phyloP scores from a whole-genome alignment of 805 yeast species.

The Clavispora asparagi region DNA sequence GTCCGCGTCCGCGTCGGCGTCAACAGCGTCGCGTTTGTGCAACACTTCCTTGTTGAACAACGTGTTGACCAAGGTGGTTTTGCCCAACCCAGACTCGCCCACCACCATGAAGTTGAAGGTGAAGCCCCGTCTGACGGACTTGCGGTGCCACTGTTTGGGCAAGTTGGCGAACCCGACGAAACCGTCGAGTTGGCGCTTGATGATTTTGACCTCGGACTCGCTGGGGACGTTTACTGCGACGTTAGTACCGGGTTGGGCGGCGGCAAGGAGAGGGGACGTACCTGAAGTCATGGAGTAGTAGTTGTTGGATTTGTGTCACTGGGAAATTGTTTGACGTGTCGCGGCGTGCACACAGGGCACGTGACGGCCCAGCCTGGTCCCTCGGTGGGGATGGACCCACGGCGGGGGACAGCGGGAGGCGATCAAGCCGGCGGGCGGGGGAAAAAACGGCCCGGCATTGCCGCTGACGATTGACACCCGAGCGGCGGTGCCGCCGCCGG shows the following conservation, averaged over 20 bases:
- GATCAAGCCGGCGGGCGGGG: too few species aligned
- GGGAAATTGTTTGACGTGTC: conserved; percentile 4
- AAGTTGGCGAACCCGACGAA: conserved; percentile 96
- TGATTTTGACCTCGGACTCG: conserved; percentile 46
- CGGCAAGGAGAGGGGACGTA: background rate
- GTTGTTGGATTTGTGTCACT: conserved; percentile 2
- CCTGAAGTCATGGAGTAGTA: conserved; percentile 3
- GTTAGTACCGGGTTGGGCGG: background rate
- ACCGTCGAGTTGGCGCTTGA: conserved; percentile 80
- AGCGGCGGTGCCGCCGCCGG: too few species aligned
- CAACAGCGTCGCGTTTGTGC: conserved; percentile 5
- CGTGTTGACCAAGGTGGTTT: conserved; percentile 86
- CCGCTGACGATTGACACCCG: too few species aligned
- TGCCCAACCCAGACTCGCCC: conserved; percentile 90
- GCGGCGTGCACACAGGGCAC: background rate
- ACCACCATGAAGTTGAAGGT: conserved; percentile 83
- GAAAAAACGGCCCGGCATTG: too few species aligned
- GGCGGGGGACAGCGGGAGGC: too few species aligned
- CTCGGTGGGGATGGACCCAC: too few species aligned
- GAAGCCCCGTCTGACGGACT: conserved; percentile 66
- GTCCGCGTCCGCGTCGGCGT: conserved; percentile 14
- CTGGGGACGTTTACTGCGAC: background rate
- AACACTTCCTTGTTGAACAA: conserved; percentile 53
- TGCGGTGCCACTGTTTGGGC: conserved; percentile 98
- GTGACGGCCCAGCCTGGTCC: too few species aligned